Conservation (phyloP, 306 rosid genomes). For the Castanopsis chinensis region DNA sequence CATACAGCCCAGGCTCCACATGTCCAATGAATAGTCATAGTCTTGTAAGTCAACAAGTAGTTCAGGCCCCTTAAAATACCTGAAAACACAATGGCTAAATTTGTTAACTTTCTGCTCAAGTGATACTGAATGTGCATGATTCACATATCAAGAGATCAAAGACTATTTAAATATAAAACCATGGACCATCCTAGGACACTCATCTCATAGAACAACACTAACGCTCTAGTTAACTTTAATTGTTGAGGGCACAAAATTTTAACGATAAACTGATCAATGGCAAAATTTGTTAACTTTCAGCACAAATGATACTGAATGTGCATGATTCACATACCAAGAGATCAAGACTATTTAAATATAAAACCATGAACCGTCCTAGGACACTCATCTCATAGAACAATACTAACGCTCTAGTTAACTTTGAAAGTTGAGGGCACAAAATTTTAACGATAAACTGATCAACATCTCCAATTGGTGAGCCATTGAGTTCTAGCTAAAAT, state of each 20-base stretch:
- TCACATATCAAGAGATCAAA: neutral
- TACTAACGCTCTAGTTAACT: neutral
- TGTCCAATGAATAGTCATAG: slow-evolving; percentile 86
- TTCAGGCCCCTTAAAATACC: slow-evolving; percentile 91
- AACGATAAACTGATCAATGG: neutral
- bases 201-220: neutral
- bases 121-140: neutral
- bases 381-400: neutral
- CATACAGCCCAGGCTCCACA: slow-evolving; percentile 99
- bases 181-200: neutral
- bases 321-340: neutral
- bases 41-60: slow-evolving; percentile 87
- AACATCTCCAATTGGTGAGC: neutral
- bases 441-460: neutral
- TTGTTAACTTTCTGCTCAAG: neutral
- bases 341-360: neutral
- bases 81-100: slow-evolving; percentile 33
- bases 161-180: neutral
- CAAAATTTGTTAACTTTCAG: neutral
- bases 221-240: neutral
- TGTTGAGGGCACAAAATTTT: neutral
- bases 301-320: neutral
- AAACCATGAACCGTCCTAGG: neutral
- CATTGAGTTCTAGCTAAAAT: too few relatives aligned
- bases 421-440: neutral